Base-by-base conservation (phyloP, 257 asterid genomes). In the Apocynum venetum region DNA sequence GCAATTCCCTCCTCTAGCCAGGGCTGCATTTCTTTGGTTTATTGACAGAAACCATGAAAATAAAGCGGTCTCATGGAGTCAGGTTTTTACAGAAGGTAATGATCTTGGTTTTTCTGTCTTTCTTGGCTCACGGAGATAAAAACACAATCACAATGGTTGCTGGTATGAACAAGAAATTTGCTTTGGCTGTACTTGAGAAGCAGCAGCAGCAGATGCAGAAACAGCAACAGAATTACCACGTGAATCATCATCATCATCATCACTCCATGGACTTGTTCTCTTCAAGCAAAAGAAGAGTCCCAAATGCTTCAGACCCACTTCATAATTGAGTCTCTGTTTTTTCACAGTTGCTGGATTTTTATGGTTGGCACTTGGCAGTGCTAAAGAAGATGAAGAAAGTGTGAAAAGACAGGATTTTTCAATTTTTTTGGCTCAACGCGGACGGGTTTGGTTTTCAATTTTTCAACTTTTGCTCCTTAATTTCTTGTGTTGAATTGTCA, bases 301-400 rank as follows among this genome's bases (percentile, higher is more conserved):
- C 90, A 4, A 82, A 87, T 76, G 87, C 82, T 61, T 80, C 90
- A 6, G 90, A 84, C 82, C 90, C 90, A n/a, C 79, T 76, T 76
- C 85, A 82, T 13, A 82, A 82, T 65, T 80, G 82, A 17, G 4
- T 57, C 19, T 10, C 1, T 31, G 51, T 15, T 38, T 4, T 40
- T 64, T 35, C 40, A 47, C 14, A n/a, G 14, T 46, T 48, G 36
- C 6, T 35, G 17, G 51, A 12, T 46, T 15, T 13, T 49, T 43
- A n/a, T 47, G 59, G 4, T 46, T 2, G 4, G 3, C 6, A 2
- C 31, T 72, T 49, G 3, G 41, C 10, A 49, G 46, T 2, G 11
- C 41, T 12, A 43, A 38, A 46, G 14, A 14, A 1, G 25, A n/a
- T 25, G 66, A 36, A 4, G 48, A 17, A 20, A 6, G 41, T 0